Conservation (phyloP, 176 grass and related monocot species). For the Melocanna baccifera region DNA sequence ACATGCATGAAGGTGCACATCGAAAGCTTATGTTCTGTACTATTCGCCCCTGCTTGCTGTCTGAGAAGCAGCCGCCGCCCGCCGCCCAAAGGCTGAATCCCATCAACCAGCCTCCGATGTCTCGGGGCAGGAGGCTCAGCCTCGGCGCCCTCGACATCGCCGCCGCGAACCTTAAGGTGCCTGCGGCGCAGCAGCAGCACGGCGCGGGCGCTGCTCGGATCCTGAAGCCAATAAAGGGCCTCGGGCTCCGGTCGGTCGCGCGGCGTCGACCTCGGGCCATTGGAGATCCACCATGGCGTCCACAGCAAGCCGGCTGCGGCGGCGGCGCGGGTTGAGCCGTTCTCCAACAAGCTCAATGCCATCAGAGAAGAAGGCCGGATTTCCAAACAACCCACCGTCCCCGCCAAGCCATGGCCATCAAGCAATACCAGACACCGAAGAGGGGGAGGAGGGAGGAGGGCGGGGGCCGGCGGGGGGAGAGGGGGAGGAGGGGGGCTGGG, state of each 20-base stretch:
- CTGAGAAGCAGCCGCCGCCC: not conserved
- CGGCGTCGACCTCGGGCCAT: constrained; percentile 61
- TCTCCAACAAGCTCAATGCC: constrained; percentile 31
- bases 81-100: constrained; percentile 1
- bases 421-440: constrained; percentile 30
- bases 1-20: no score
- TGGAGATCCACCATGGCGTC: constrained; percentile 65
- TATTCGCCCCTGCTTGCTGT: no score
- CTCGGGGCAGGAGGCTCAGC: constrained; percentile 54
- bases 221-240: constrained; percentile 47
- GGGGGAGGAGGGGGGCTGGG: no score
- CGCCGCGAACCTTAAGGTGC: constrained; percentile 25
- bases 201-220: not conserved
- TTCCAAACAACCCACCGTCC: constrained; percentile 24
- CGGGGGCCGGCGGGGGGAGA: no score
- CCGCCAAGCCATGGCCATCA: constrained; percentile 41
- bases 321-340: not conserved
- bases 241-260: constrained; percentile 27
- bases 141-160: constrained; percentile 64
- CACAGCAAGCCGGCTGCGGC: not conserved
- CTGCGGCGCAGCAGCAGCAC: not conserved
- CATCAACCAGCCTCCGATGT: not conserved
- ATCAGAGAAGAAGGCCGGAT: constrained; percentile 27
- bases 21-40: no score
- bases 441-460: no score